Evolutionary conservation across 805 yeast species (phyloP), one percentile per base, ranked within the genome.

Genomic region (Candida arabinofermentans): DNA sequence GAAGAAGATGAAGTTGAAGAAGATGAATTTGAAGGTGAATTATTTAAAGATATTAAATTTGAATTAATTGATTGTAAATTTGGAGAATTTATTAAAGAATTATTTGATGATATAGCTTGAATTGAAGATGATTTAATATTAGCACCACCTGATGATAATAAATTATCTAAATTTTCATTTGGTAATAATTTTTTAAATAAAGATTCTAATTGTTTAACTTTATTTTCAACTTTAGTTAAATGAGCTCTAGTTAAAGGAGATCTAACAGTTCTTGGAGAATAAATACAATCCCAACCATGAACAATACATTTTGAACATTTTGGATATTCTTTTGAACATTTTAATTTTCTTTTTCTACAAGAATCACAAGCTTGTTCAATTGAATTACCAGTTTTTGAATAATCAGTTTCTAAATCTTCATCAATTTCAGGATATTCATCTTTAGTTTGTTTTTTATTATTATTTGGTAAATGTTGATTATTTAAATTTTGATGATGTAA

Each of bases 171-270:
- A 39, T 71, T 72, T 34, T 64, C 68, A 30, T 70, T 70, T 0
- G 70, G 84, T 6, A 72, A 47, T 13, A 77, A 48, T 33, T 64
- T 70, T 18, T 56, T 49, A 8, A 79, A 50, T 9, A 79, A 47
- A 9, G 53, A 47, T 54, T 79, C 83, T 42, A 80, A 56, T 29
- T 61, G 68, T 27, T 66, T 59, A 5, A 75, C 74, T 36, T 79
- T 61, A 39, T 68, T 72, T 61, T 87, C 96, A 23, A 87, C 88
- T 40, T 75, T 75, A 13, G 95, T 86, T 49, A 87, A 65, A 64
- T 86, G 83, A 4, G 84, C 87, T 50, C 96, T 67, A 0, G 96
- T 87, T 42, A 87, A 65, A 0, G 96, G 96, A 4, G 91, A 80
- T 41, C 96, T 69, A 26, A 83, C 81, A 2, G 81, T 74, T 46